A percentile compares a stretch with the other conserved stretches of the same genome.
phyloP scores from a whole-genome alignment of 495 filamentous ascomycete species.

The Lophiotrema nucula region DNA sequence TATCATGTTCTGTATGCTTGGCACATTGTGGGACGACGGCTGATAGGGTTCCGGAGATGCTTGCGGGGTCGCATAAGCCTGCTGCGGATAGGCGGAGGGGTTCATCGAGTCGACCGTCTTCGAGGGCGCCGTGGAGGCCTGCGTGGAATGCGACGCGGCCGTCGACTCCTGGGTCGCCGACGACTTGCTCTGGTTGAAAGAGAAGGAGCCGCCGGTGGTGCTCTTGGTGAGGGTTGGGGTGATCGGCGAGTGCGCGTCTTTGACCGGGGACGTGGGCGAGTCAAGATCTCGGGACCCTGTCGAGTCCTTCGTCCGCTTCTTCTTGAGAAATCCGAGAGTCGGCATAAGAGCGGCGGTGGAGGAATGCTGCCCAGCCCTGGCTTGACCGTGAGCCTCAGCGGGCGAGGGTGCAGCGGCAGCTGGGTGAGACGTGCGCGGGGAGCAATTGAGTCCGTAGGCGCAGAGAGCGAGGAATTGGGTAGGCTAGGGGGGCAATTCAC shows the following conservation, averaged over 20 bases:
- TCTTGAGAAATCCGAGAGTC: conserved; percentile 86
- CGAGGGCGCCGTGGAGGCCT: conserved; percentile 25
- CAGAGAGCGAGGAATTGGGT: neutral
- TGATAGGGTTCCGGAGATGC: conserved; percentile 45
- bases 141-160: conserved; percentile 18
- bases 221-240: conserved; percentile 69
- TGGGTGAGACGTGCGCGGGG: neutral
- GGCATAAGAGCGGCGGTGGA: conserved; percentile 55
- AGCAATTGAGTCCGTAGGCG: conserved; percentile 12
- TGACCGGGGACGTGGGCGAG: conserved; percentile 38
- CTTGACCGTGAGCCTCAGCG: conserved; percentile 1
- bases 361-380: conserved; percentile 33
- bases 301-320: conserved; percentile 89
- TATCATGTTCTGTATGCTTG: conserved; percentile 70
- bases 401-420: neutral
- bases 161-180: conserved; percentile 16
- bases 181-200: conserved; percentile 26
- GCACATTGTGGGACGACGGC: conserved; percentile 58
- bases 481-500: neutral
- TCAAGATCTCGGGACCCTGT: conserved; percentile 41
- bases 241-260: conserved; percentile 34
- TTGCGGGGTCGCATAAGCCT: conserved; percentile 39
- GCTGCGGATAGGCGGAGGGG: conserved; percentile 37
- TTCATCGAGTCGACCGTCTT: conserved; percentile 37
- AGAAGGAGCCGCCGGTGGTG: neutral